Conservation (phyloP, 768 basidiomycete genomes). For the Tricholoma furcatifolium region DNA sequence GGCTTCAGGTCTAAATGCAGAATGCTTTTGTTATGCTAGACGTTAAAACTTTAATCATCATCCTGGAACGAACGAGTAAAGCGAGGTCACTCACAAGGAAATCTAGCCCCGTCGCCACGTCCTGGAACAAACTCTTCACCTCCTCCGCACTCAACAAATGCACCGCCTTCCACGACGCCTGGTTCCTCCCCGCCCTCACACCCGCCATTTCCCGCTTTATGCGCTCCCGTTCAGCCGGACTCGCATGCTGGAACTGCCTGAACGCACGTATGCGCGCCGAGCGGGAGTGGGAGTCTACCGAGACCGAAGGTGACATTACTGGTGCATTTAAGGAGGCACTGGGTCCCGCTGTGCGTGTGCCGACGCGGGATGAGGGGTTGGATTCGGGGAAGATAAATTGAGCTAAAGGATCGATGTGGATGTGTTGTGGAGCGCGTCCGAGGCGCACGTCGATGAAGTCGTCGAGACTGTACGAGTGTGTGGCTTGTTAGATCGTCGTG, state of each 20-base stretch:
- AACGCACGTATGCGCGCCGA: constrained; percentile 77
- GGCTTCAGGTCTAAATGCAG: constrained; percentile 94
- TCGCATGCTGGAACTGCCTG: constrained; percentile 62
- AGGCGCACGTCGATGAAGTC: constrained; percentile 82
- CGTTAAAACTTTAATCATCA: constrained; percentile 7
- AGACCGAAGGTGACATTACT: not conserved
- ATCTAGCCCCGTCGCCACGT: constrained; percentile 82
- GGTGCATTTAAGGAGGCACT: constrained; percentile 19
- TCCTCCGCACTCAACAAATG: constrained; percentile 87
- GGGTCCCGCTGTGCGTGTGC: constrained; percentile 6
- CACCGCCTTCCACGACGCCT: constrained; percentile 62
- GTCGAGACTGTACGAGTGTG: constrained; percentile 53
- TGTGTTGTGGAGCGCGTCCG: constrained; percentile 55
- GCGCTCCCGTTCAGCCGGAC: constrained; percentile 61
- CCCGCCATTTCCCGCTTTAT: constrained; percentile 53
- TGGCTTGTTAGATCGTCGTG: not conserved
- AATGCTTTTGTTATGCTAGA: constrained; percentile 83
- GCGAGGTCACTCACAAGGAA: constrained; percentile 65
- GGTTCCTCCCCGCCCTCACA: constrained; percentile 21
- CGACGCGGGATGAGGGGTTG: constrained; percentile 22
- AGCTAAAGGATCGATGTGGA: constrained; percentile 40
- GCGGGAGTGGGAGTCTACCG: constrained; percentile 47
- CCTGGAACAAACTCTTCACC: constrained; percentile 74
- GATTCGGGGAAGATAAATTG: constrained; percentile 23
- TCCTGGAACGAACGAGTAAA: not conserved